A percentile compares a stretch with the other conserved stretches of the same genome.
phyloP scores from a whole-genome alignment of 2,329 filamentous ascomycete genomes.

The Fusarium lyarnte region DNA sequence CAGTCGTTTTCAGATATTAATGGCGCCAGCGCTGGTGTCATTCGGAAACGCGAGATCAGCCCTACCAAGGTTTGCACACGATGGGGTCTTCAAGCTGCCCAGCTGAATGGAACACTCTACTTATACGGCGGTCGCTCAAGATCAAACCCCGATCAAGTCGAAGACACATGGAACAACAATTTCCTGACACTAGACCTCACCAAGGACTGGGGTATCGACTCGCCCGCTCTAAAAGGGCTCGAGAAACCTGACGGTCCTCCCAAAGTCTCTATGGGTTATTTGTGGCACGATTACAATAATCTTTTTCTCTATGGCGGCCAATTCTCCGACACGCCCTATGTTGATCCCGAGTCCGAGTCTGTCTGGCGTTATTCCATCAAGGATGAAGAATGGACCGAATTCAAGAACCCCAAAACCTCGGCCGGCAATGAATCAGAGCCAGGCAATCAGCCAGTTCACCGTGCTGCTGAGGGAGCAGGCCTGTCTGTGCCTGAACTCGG shows the following conservation, averaged over 20 bases:
- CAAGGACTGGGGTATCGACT: constrained; percentile 74
- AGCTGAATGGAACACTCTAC: constrained; percentile 80
- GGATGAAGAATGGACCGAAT: constrained; percentile 69
- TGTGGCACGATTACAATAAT: constrained; percentile 77
- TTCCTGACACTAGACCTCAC: constrained; percentile 78
- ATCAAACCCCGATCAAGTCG: constrained; percentile 63
- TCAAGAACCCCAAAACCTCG: constrained; percentile 68
- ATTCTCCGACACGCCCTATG: constrained; percentile 71
- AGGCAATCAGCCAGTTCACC: constrained; percentile 66
- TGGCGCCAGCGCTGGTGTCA: constrained; percentile 60
- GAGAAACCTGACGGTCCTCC: constrained; percentile 75
- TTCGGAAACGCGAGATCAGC: constrained; percentile 43
- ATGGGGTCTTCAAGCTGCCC: constrained; percentile 74
- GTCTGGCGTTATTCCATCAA: constrained; percentile 76
- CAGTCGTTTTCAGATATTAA: constrained; percentile 51
- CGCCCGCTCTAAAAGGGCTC: constrained; percentile 70
- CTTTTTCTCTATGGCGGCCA: constrained; percentile 80
- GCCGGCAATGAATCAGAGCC: constrained; percentile 69
- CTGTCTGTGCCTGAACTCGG: constrained; percentile 75
- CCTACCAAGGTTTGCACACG: constrained; percentile 65
- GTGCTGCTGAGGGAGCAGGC: constrained; percentile 78
- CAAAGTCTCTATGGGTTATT: constrained; percentile 75
- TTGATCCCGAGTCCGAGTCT: constrained; percentile 66
- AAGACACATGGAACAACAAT: constrained; percentile 79
- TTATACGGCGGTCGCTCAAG: constrained; percentile 78